These are phyloP conservation scores for Hansenula sp. DNA, from an alignment of 1,139 yeast species.

Conservation along the genomic window DNA sequence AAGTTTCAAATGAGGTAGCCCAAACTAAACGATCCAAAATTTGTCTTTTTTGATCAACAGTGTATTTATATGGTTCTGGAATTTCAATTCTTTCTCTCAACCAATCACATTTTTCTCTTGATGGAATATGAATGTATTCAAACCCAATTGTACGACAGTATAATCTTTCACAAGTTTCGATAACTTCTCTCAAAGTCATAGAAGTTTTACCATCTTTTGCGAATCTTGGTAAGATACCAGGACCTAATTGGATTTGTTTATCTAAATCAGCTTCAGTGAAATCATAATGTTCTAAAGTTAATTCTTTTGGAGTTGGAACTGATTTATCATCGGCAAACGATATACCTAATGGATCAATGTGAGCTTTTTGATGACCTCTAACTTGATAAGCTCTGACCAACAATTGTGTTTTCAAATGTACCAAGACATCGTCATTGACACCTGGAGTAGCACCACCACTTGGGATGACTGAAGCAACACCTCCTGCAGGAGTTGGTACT, in stretches of 20 bases:
- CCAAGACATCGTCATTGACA: conserved; percentile 43
- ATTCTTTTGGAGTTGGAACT: conserved; percentile 66
- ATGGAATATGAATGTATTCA: conserved; percentile 95
- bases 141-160: conserved; percentile 90
- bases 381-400: conserved; percentile 98
- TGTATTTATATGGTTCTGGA: conserved; percentile 80
- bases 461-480: conserved; percentile 41
- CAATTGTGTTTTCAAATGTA: conserved; percentile 92
- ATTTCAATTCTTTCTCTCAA: conserved; percentile 94
- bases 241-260: conserved; percentile 86
- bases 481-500: conserved; percentile 60
- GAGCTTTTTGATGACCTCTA: conserved; percentile 95
- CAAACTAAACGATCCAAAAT: conserved; percentile 94
- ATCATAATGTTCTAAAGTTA: conserved; percentile 87
- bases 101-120: conserved; percentile 97
- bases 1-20: conserved; percentile 91
- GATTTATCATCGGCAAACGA: conserved; percentile 67
- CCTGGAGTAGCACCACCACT: conserved; percentile 31
- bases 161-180: conserved; percentile 72
- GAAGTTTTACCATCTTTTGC: conserved; percentile 62
- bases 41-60: conserved; percentile 90
- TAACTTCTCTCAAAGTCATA: conserved; percentile 71
- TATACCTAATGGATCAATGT: conserved; percentile 89
- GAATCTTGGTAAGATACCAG: conserved; percentile 94
- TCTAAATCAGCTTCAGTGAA: conserved; percentile 83